Evolutionary conservation across 2,329 filamentous ascomycete genomes (phyloP).

Genomic region (Fusarium graminum): DNA sequence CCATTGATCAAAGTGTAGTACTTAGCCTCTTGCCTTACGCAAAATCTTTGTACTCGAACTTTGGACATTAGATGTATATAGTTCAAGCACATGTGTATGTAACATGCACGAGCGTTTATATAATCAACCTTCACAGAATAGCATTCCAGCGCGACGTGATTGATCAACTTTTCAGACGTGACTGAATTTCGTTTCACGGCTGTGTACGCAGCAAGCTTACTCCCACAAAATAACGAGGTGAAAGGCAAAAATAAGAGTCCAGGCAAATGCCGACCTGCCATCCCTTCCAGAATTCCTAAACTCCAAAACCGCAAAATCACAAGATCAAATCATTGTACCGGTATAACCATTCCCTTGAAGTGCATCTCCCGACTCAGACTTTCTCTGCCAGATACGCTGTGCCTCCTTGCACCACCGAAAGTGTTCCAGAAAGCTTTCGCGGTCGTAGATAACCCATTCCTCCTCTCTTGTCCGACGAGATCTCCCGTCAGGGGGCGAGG

Average conservation of each 20-base stretch:
- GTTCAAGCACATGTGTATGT: neutral
- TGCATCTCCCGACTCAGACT: neutral
- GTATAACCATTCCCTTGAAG: no score
- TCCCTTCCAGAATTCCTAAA: no score
- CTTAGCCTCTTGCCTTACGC: neutral
- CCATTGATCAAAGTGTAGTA: rapidly evolving
- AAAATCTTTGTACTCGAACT: neutral
- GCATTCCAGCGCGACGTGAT: no score
- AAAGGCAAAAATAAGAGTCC: no score
- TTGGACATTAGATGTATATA: rapidly evolving
- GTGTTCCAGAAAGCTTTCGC: neutral
- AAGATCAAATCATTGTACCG: no score
- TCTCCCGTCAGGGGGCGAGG: neutral
- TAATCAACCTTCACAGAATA: neutral
- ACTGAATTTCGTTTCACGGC: no score
- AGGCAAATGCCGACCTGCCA: no score
- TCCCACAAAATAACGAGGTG: no score
- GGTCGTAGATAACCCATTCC: neutral
- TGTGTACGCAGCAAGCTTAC: no score
- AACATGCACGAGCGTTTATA: neutral
- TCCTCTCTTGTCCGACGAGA: no score
- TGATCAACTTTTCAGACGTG: no score
- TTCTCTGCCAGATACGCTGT: neutral
- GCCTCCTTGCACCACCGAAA: constrained; percentile 1
- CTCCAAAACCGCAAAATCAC: no score